phyloP scores from a whole-genome alignment of 106 monocot genomes.

The Triglochin maritima region DNA sequence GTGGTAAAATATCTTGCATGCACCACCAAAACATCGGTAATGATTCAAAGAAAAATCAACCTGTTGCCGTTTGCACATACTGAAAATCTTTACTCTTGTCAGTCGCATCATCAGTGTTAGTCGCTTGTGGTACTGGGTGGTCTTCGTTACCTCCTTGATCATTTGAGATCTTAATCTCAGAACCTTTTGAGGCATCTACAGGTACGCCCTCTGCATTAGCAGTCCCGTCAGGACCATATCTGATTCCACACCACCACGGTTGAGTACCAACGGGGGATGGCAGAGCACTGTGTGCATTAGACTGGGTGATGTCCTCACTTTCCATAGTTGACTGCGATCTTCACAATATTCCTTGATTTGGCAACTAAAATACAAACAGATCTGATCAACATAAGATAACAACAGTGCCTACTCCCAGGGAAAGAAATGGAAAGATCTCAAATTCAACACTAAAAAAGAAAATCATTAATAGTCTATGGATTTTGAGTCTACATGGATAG shows the following conservation, averaged over 20 bases:
- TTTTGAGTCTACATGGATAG: background rate
- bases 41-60: background rate
- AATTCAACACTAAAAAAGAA: background rate
- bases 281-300: background rate
- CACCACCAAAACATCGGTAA: too few relatives aligned
- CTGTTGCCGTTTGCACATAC: constrained; percentile 6
- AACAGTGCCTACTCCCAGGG: background rate
- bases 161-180: background rate
- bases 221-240: background rate
- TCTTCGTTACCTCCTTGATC: background rate
- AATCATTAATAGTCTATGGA: background rate
- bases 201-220: background rate
- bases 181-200: background rate
- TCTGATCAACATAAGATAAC: background rate
- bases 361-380: background rate
- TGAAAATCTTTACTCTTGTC: background rate
- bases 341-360: too few relatives aligned
- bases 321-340: background rate
- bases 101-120: background rate
- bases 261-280: background rate
- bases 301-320: background rate
- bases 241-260: constrained; percentile 12
- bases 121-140: background rate
- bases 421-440: background rate
- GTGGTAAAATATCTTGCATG: too few relatives aligned